A percentile compares a stretch with the other conserved stretches of the same genome.
phyloP scores from a whole-genome alignment of 805 yeast species.

The Scheffersomyces ergatensis region DNA sequence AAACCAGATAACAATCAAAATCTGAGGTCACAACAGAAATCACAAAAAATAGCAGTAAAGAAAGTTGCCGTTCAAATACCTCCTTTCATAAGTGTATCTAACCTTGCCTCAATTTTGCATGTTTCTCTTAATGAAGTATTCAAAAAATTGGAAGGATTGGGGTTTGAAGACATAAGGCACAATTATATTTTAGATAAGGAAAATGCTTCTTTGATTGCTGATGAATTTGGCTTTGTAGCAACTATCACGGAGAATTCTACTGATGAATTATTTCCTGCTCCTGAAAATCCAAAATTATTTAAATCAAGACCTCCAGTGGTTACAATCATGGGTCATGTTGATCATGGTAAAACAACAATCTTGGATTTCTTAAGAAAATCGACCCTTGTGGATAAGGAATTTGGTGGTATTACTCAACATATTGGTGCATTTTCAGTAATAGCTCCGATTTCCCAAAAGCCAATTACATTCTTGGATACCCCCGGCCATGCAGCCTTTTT shows the following conservation, averaged over 20 bases:
- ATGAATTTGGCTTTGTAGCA: conserved; percentile 78
- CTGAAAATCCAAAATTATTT: conserved; percentile 44
- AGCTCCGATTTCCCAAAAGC: conserved; percentile 71
- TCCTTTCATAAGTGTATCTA: conserved; percentile 73
- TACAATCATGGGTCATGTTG: conserved; percentile 98
- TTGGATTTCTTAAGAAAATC: conserved; percentile 84
- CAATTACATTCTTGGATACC: conserved; percentile 88
- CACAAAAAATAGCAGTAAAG: no score
- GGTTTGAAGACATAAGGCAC: conserved; percentile 69
- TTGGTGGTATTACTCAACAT: conserved; percentile 97
- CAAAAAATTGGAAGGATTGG: conserved; percentile 58
- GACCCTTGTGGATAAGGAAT: conserved; percentile 77
- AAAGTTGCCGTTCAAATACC: conserved; percentile 71
- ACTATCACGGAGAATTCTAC: conserved; percentile 54
- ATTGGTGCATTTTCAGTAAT: conserved; percentile 93
- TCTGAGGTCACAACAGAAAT: no score
- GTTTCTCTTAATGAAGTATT: conserved; percentile 63
- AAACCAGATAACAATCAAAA: no score
- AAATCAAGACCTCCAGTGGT: conserved; percentile 88
- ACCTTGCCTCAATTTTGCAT: conserved; percentile 68
- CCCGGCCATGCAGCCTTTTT: conserved; percentile 98
- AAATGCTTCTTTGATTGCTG: conserved; percentile 82
- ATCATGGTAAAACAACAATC: conserved; percentile 96
- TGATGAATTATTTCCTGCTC: conserved; percentile 55
- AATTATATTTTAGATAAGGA: conserved; percentile 83